Percentiles rank a stretch among this genome's conserved stretches.
Conservation (phyloP, 331 rosid genomes). For the Saraca asoca region DNA sequence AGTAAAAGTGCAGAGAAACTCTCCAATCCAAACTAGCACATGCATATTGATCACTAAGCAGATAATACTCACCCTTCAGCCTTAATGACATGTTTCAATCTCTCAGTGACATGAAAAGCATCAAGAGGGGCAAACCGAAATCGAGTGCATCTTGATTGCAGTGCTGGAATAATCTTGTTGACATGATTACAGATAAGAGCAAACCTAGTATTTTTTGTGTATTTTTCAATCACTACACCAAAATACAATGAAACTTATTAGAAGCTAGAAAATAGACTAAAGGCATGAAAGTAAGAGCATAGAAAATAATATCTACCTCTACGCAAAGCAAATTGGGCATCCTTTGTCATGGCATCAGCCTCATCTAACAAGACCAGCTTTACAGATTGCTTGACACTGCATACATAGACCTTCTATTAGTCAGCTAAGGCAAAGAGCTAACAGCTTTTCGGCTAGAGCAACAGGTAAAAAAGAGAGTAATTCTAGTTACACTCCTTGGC, state of each 20-base stretch:
- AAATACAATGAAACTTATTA: conserved; percentile 22
- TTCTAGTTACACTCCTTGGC: background rate
- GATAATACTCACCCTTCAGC: conserved; percentile 66
- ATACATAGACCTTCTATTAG: conserved; percentile 32
- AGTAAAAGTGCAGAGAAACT: background rate
- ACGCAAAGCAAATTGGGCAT: conserved; percentile 90
- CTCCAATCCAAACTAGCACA: conserved; percentile 1
- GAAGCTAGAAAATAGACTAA: conserved; percentile 12
- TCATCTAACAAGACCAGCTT: conserved; percentile 82
- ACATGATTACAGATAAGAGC: conserved; percentile 87
- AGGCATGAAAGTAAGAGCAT: background rate
- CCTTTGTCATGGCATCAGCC: conserved; percentile 97
- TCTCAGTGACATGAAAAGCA: conserved; percentile 71
- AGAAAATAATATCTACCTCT: conserved; percentile 56
- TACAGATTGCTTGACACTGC: conserved; percentile 63
- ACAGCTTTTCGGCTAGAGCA: conserved; percentile 17
- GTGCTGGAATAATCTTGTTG: conserved; percentile 87
- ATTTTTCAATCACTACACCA: conserved; percentile 81
- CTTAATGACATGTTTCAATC: conserved; percentile 78
- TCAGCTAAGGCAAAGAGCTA: conserved; percentile 29
- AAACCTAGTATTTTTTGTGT: conserved; percentile 82
- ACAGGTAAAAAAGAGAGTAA: background rate
- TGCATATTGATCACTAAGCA: conserved; percentile 7
- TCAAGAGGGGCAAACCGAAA: conserved; percentile 98
- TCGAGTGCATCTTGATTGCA: conserved; percentile 90